Evolutionary conservation across 805 yeast genomes (phyloP).

Genomic region (Nakazawaea ambrosiae): DNA sequence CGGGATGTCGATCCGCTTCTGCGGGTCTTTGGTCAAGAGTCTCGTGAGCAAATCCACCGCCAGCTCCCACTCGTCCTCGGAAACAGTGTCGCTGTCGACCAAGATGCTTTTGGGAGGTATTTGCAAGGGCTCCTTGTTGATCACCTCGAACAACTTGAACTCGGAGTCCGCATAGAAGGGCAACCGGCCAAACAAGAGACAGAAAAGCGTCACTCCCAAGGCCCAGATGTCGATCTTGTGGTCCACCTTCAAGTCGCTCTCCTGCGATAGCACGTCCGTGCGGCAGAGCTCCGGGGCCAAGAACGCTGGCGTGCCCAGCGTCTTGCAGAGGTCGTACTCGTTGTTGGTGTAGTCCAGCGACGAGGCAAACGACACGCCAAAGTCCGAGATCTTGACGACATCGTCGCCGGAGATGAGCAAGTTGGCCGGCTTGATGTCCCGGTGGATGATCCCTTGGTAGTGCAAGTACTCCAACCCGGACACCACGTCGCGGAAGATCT

Average conservation of each 20-base stretch:
- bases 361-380: slow-evolving; percentile 84
- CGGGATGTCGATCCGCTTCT: slow-evolving; percentile 55
- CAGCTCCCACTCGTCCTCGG: slow-evolving; percentile 23
- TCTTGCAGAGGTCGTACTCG: slow-evolving; percentile 84
- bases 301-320: slow-evolving; percentile 97
- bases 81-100: slow-evolving; percentile 10
- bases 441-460: slow-evolving; percentile 82
- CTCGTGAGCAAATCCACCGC: slow-evolving; percentile 54
- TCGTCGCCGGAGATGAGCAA: slow-evolving; percentile 63
- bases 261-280: slow-evolving; percentile 34
- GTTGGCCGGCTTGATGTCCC: slow-evolving; percentile 96
- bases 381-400: slow-evolving; percentile 88
- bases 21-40: slow-evolving; percentile 66
- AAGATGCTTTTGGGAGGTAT: slow-evolving; percentile 38
- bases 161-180: slow-evolving; percentile 89
- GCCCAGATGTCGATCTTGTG: slow-evolving; percentile 97
- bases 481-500: slow-evolving; percentile 75
- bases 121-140: slow-evolving; percentile 51
- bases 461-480: slow-evolving; percentile 88
- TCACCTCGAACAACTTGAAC: slow-evolving; percentile 77
- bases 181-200: slow-evolving; percentile 77
- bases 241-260: slow-evolving; percentile 45
- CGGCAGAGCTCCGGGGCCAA: slow-evolving; percentile 90
- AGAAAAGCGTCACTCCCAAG: slow-evolving; percentile 83
- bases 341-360: slow-evolving; percentile 31